phyloP scores from a whole-genome alignment of 2,329 filamentous ascomycete species.

The Beauveria pseudobassiana region DNA sequence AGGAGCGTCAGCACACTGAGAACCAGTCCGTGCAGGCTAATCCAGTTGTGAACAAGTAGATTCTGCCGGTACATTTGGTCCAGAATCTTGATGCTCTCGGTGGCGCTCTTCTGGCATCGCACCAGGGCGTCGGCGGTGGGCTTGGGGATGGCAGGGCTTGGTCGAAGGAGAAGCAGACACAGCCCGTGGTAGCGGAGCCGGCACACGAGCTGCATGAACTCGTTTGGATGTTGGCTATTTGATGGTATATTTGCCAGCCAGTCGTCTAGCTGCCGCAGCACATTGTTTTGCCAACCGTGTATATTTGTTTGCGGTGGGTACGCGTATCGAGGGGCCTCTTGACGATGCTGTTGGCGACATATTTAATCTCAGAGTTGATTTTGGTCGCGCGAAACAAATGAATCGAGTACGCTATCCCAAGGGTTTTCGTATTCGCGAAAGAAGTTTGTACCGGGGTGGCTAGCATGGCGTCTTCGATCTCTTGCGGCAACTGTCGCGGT shows the following conservation, averaged over 20 bases:
- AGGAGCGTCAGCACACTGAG: slow-evolving; percentile 42
- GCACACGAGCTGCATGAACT: slow-evolving; percentile 27
- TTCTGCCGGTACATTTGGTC: slow-evolving; percentile 37
- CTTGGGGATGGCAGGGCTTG: slow-evolving; percentile 43
- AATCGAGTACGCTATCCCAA: slow-evolving; percentile 35
- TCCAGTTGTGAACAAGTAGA: slow-evolving; percentile 38
- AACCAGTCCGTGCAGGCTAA: slow-evolving; percentile 40
- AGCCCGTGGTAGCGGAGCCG: slow-evolving; percentile 40
- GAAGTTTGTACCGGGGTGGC: background rate
- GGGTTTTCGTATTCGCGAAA: slow-evolving; percentile 10
- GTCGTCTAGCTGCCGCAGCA: slow-evolving; percentile 30
- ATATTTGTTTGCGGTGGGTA: slow-evolving; percentile 39
- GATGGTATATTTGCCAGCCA: slow-evolving; percentile 33
- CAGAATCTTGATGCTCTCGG: slow-evolving; percentile 32
- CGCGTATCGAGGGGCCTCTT: slow-evolving; percentile 38
- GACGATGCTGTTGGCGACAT: slow-evolving; percentile 45
- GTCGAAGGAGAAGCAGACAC: slow-evolving; percentile 41
- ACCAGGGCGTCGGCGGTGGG: slow-evolving; percentile 33
- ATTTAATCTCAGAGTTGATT: slow-evolving; percentile 51
- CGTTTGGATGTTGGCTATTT: slow-evolving; percentile 10
- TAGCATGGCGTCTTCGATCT: slow-evolving; percentile 18
- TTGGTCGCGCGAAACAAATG: slow-evolving; percentile 40
- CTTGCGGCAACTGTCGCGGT: slow-evolving; percentile 22
- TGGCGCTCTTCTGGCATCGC: slow-evolving; percentile 36
- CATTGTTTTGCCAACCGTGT: slow-evolving; percentile 36